phyloP scores from a whole-genome alignment of 805 yeast genomes.

The Clavispora phyllophila region DNA sequence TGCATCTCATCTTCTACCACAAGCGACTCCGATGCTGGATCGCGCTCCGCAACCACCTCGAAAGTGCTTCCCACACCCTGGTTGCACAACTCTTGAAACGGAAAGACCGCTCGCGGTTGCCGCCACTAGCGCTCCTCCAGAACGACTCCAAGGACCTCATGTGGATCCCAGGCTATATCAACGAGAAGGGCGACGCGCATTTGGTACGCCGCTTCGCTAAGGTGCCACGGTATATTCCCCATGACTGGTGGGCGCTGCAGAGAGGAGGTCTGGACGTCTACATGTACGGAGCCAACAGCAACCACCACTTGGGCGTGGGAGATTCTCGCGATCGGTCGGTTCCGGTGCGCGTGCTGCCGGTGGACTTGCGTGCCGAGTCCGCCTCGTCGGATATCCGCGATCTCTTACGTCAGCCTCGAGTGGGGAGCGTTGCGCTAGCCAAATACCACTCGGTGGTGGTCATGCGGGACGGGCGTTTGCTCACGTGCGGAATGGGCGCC shows the following conservation, averaged over 20 bases:
- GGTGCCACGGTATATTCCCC: conserved; percentile 5
- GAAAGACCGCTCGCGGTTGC: conserved; percentile 65
- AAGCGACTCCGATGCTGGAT: conserved; percentile 55
- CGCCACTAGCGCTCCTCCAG: conserved; percentile 66
- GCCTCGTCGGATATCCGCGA: conserved; percentile 9
- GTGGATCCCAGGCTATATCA: conserved; percentile 40
- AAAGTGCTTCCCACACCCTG: conserved; percentile 8
- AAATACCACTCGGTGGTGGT: conserved; percentile 61
- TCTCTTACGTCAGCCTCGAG: conserved; percentile 33
- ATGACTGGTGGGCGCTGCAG: conserved; percentile 38
- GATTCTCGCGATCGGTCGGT: conserved; percentile 45
- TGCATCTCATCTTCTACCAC: conserved; percentile 63
- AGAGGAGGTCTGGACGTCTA: conserved; percentile 57
- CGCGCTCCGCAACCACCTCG: conserved; percentile 22
- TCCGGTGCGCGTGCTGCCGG: conserved; percentile 32
- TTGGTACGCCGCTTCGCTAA: conserved; percentile 16
- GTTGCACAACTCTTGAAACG: conserved; percentile 39
- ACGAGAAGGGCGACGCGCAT: conserved; percentile 28
- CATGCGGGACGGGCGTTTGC: conserved; percentile 52
- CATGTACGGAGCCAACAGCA: conserved; percentile 59
- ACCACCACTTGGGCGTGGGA: conserved; percentile 62
- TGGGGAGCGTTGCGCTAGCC: conserved; percentile 48
- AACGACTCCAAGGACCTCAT: conserved; percentile 40
- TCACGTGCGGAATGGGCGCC: conserved; percentile 61
- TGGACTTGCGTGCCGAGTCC: neutral